Conservation (phyloP, 371 early-diverging fungal species). For the Mortierella sp. region DNA sequence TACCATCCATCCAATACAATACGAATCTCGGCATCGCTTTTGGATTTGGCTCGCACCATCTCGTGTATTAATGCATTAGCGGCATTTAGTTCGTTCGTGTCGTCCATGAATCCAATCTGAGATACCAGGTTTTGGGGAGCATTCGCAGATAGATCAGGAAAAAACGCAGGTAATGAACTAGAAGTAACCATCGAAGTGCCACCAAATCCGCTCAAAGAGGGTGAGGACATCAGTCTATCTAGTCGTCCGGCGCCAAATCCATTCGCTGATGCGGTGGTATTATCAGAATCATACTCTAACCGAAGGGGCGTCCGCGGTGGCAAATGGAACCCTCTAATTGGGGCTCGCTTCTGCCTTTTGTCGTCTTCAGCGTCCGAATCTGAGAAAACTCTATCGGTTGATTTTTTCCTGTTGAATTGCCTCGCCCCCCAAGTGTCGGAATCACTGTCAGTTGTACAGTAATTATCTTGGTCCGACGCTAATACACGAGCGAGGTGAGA, state of each 20-base stretch:
- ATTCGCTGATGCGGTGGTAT: conserved; percentile 23
- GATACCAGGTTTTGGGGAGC: conserved; percentile 55
- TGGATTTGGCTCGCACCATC: conserved; percentile 46
- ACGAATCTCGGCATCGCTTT: conserved; percentile 48
- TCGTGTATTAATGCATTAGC: conserved; percentile 45
- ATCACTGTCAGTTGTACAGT: conserved; percentile 52
- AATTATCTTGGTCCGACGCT: conserved; percentile 42
- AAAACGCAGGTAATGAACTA: conserved; percentile 38
- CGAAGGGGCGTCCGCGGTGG: conserved; percentile 33
- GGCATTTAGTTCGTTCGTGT: conserved; percentile 52
- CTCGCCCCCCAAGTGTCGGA: conserved; percentile 43
- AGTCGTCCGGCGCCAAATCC: conserved; percentile 20
- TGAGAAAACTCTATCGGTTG: conserved; percentile 31
- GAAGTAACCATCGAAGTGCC: conserved; percentile 30
- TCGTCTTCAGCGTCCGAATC: conserved; percentile 54
- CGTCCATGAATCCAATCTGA: conserved; percentile 55
- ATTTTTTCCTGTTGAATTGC: conserved; percentile 25
- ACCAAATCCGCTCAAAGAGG: conserved; percentile 35
- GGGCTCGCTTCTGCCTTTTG: conserved; percentile 14
- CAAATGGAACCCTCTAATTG: conserved; percentile 25
- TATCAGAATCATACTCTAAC: conserved; percentile 52
- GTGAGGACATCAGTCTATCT: conserved; percentile 40
- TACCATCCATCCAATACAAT: conserved; percentile 58
- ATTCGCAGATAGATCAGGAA: conserved; percentile 51
- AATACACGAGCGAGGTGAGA: conserved; percentile 46